Conservation (phyloP, 768 basidiomycete genomes). For the Collybiopsis confluens region DNA sequence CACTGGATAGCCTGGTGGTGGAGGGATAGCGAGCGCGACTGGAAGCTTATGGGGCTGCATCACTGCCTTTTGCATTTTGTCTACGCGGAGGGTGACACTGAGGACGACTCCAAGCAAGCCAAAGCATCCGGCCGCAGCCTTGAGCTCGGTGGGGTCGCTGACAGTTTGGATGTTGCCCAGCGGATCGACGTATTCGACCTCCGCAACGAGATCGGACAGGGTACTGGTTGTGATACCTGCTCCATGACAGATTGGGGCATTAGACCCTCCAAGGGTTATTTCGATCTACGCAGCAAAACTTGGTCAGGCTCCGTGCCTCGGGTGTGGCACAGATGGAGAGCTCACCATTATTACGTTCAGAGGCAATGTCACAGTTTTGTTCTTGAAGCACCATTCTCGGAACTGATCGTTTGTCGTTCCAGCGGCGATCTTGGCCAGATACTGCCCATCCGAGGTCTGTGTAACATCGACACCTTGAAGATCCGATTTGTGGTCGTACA, state of each 20-base stretch:
- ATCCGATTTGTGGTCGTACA: neutral
- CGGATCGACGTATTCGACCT: constrained; percentile 22
- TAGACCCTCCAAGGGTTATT: constrained; percentile 23
- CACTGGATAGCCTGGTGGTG: constrained; percentile 16
- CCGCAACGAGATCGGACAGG: constrained; percentile 20
- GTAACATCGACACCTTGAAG: neutral
- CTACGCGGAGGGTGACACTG: constrained; percentile 20
- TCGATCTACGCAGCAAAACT: constrained; percentile 7
- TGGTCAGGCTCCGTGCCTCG: neutral
- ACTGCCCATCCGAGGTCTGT: neutral
- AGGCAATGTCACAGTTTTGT: constrained; percentile 17
- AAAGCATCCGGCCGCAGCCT: constrained; percentile 22
- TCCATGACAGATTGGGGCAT: constrained; percentile 24
- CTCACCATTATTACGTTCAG: constrained; percentile 22
- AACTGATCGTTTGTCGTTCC: constrained; percentile 23
- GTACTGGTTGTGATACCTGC: constrained; percentile 19
- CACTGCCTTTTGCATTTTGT: constrained; percentile 20
- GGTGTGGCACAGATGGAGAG: neutral
- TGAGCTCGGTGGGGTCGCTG: constrained; percentile 17
- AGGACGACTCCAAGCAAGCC: constrained; percentile 23
- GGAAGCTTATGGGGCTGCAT: constrained; percentile 17
- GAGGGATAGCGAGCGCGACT: constrained; percentile 20
- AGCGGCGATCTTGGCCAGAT: constrained; percentile 10
- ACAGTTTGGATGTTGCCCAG: constrained; percentile 16
- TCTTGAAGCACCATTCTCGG: constrained; percentile 19